Base-by-base conservation (phyloP, 805 yeast genomes). In the Lachancea mirantina region DNA sequence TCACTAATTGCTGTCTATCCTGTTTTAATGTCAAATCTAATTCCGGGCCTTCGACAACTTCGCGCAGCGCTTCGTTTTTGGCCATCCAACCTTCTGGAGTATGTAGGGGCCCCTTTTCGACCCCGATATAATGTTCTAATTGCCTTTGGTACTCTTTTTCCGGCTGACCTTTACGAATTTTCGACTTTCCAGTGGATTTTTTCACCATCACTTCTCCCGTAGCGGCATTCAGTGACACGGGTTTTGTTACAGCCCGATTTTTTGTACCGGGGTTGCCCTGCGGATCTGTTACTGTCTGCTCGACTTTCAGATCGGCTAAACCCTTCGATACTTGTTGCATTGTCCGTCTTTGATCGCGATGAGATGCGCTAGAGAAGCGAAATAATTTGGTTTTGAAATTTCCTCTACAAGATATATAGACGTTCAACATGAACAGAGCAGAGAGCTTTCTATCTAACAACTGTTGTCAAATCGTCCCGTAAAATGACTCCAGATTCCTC, bases 121-220 rank as follows among this genome's bases (percentile, higher is more conserved):
- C 50, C 0, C 44, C 29, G 41, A 55, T 57, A 48, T 74, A 84
- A 46, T 67, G 70, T 3, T 41, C 40, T 39, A 62, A 59, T 53
- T 85, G 89, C 6, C 38, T 48, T 20, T 50, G 57, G 42, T 60
- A 85, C 36, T 72, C 81, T 34, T 77, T 88, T 25, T 74, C 76
- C 0, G 79, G 49, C 50, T 85, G 96, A 0, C 76, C 78, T 46
- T 81, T 84, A 25, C 95, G 68, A 16, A 66, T 53, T 35, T 66
- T 69, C 3, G 53, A 49, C 35, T 65, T 59, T 0, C 76, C 76
- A 1, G 72, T 65, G 1, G 70, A 60, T 36, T 63, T 69, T 21
- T 58, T 53, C 4, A 70, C 72, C 2, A 58, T 39, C 2, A 70
- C 71, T 40, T 64, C 66, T 1, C 74, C 71, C 3, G 59, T 53